Evolutionary conservation across 495 filamentous ascomycete species (phyloP), one percentile per base, ranked within the genome.

Genomic region (Aspergillus saccharolyticus): DNA sequence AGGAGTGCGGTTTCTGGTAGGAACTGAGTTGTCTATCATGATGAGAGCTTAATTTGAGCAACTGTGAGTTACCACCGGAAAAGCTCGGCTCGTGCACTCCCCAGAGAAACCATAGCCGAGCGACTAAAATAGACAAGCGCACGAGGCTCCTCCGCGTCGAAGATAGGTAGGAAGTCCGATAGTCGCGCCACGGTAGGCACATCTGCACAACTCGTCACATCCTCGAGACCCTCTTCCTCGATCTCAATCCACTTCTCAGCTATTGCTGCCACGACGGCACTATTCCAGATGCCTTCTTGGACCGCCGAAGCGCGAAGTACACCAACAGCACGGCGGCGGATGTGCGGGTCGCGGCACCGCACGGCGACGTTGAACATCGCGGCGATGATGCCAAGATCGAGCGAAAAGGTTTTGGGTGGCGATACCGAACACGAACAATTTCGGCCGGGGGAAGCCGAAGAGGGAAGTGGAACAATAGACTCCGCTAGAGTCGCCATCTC

Each of bases 211-310:
- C 47, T 33, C 4, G 8, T 16, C 14, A 50, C 47, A 2, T 1
- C 24, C 12, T 20, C 47, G 3, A 50, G 24, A 5, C 47, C 47
- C 6, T 50, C 47, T 24, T 50, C 47, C 18, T 50, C 47, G 17
- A 50, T 50, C 47, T 50, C 47, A 14, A 50, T 50, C 47, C 47
- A 50, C 15, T 50, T 50, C 2, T 50, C 47, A 0, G 47, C 47
- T 1, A 50, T 25, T 3, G 47, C 47, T 16, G 47, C 47, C 22
- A 30, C 47, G 0, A 50, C 47, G 1, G 12, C 47, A 17, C 47
- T 50, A 12, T 50, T 30, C 47, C 47, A 50, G 3, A 50, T 24
- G 0, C 47, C 47, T 14, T 50, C 47, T 15, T 30, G 47, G 14
- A 30, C 22, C 15, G 47, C 47, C 6, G 47, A 30, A 1, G 47